Evolutionary conservation across 2,329 filamentous ascomycete species (phyloP).

Genomic region (Diaporthe sp.): DNA sequence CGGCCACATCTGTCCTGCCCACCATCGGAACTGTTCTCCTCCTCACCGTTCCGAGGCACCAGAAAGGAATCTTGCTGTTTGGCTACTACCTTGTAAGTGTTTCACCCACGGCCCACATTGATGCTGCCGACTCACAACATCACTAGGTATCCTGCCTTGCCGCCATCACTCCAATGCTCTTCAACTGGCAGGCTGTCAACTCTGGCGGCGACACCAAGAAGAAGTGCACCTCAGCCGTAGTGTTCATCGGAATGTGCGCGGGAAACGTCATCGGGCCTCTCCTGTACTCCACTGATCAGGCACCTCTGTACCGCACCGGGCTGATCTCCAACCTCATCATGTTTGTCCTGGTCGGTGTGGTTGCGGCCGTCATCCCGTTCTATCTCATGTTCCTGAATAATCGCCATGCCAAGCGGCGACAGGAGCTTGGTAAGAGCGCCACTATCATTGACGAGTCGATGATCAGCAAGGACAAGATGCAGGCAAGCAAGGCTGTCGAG

Average conservation of each 20-base stretch:
- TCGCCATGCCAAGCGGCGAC: constrained; percentile 63
- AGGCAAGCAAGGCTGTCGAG: constrained; percentile 48
- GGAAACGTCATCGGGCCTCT: constrained; percentile 76
- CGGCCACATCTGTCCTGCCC: constrained; percentile 49
- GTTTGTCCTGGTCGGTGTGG: constrained; percentile 67
- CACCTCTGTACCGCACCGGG: constrained; percentile 66
- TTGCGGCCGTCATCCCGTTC: constrained; percentile 52
- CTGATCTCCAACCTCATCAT: constrained; percentile 69
- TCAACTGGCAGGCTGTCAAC: constrained; percentile 70
- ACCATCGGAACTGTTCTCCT: constrained; percentile 57
- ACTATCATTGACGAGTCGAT: constrained; percentile 67
- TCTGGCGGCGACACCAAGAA: constrained; percentile 77
- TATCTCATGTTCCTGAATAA: constrained; percentile 66
- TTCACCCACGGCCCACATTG: rapidly evolving
- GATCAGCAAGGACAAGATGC: constrained; percentile 59
- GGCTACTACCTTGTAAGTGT: constrained; percentile 59
- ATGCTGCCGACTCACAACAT: background rate
- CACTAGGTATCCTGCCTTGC: constrained; percentile 40
- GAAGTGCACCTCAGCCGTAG: constrained; percentile 71
- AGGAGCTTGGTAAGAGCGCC: constrained; percentile 68
- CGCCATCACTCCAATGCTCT: constrained; percentile 63
- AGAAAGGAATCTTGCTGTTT: constrained; percentile 60
- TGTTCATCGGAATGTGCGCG: constrained; percentile 73
- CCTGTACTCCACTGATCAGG: constrained; percentile 69
- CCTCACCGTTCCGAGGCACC: constrained; percentile 55